phyloP scores from a whole-genome alignment of 306 rosid genomes.

The Dalbergia cultrata region DNA sequence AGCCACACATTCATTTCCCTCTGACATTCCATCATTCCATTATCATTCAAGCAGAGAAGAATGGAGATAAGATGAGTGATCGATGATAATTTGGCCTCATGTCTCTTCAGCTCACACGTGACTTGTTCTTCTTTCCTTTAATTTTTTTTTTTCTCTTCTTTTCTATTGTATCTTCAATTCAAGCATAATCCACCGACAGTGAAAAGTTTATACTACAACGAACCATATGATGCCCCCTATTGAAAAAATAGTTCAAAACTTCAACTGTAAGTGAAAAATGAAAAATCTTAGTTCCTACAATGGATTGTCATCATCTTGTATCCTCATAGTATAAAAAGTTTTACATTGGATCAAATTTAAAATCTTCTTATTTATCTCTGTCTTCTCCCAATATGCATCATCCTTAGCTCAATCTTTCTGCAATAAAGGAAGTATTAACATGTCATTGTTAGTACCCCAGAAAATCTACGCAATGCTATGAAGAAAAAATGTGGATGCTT shows the following conservation, averaged over 20 bases:
- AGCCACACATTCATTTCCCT: no score
- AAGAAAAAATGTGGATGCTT: background rate
- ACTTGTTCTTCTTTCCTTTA: no score
- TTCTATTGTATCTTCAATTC: background rate
- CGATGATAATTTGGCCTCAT: no score
- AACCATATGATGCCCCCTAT: no score
- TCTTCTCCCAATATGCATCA: slow-evolving; percentile 40
- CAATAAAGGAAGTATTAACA: slow-evolving; percentile 34
- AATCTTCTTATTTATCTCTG: slow-evolving; percentile 37
- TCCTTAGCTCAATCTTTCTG: slow-evolving; percentile 62
- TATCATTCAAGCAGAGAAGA: no score
- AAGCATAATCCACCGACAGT: background rate
- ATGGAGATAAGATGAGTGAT: no score
- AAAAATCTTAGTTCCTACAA: slow-evolving; percentile 35
- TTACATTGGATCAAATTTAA: slow-evolving; percentile 15
- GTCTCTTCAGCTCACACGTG: no score
- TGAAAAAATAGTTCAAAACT: slow-evolving; percentile 32
- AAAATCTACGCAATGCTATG: background rate
- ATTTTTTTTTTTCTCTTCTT: no score
- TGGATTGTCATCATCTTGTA: slow-evolving; percentile 19
- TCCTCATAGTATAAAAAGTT: slow-evolving; percentile 2
- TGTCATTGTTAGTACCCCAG: slow-evolving; percentile 21
- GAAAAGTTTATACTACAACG: slow-evolving; percentile 1
- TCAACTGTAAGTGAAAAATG: slow-evolving; percentile 34
- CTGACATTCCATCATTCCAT: no score